Evolutionary conservation across 371 early-diverging fungal species (phyloP).

Genomic region (Aphelidium insulamus): DNA sequence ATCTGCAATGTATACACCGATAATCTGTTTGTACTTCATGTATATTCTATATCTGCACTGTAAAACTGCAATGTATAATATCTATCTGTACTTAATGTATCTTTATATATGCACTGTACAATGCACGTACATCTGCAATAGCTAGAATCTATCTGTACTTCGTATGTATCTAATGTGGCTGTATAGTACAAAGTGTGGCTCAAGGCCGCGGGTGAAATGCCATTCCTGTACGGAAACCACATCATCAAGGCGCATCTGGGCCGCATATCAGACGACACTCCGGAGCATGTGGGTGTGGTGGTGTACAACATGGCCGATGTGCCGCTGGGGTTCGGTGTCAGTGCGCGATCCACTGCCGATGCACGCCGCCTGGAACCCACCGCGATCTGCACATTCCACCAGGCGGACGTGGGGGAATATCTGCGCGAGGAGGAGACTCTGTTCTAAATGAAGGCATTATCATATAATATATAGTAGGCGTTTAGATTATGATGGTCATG

Average conservation of each 20-base stretch:
- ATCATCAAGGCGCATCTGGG: constrained; percentile 94
- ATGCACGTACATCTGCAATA: too few species aligned
- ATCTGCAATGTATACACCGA: not conserved
- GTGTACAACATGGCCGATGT: constrained; percentile 83
- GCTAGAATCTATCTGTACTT: too few species aligned
- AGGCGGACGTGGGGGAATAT: constrained; percentile 98
- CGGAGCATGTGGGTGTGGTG: constrained; percentile 93
- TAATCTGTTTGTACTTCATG: not conserved
- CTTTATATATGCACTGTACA: too few species aligned
- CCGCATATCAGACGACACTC: constrained; percentile 88
- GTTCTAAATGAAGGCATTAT: too few species aligned
- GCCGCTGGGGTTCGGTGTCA: constrained; percentile 96
- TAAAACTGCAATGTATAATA: not conserved
- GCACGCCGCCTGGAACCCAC: constrained; percentile 84
- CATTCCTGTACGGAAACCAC: constrained; percentile 97
- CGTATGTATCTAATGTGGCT: not conserved
- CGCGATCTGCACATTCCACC: constrained; percentile 86
- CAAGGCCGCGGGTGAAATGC: constrained; percentile 98
- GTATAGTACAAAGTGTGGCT: constrained; percentile 88
- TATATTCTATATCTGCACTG: not conserved
- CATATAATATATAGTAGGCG: too few species aligned
- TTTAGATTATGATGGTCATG: too few species aligned
- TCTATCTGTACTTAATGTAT: not conserved
- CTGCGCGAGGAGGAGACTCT: constrained; percentile 79
- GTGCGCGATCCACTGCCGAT: constrained; percentile 74